A percentile compares a stretch with the other conserved stretches of the same genome.
Conservation (phyloP, 805 yeast species). For the Cyberlindnera suaveolens region DNA sequence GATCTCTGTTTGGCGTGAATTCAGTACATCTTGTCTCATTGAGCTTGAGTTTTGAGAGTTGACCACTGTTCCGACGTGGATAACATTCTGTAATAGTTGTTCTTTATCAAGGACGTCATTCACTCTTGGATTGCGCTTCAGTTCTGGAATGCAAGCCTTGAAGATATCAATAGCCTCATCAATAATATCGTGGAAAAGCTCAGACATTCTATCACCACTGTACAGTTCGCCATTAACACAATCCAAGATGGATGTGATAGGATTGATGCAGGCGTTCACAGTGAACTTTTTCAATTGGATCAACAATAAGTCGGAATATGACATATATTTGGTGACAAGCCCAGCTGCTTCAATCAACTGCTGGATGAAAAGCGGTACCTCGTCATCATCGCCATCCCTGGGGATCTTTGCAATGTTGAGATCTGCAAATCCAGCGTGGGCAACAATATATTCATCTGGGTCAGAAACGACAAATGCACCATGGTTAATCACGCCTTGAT, state of each 20-base stretch:
- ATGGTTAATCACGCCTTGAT: conserved; percentile 77
- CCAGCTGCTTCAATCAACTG: conserved; percentile 24
- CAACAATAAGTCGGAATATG: conserved; percentile 42
- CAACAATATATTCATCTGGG: conserved; percentile 23
- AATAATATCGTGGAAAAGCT: conserved; percentile 28
- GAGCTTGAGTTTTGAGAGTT: conserved; percentile 52
- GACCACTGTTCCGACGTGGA: conserved; percentile 34
- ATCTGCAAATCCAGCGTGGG: conserved; percentile 70
- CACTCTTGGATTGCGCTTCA: conserved; percentile 21
- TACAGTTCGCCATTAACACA: conserved; percentile 76
- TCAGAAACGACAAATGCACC: conserved; percentile 55
- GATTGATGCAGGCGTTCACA: conserved; percentile 79
- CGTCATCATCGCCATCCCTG: conserved; percentile 18
- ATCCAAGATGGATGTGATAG: conserved; percentile 71
- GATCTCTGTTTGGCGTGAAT: conserved; percentile 62
- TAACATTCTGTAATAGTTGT: conserved; percentile 30
- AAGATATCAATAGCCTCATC: conserved; percentile 29
- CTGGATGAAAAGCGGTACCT: conserved; percentile 18
- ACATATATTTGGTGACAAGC: conserved; percentile 26
- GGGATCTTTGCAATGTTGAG: conserved; percentile 57
- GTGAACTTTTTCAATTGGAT: conserved; percentile 72
- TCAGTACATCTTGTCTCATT: conserved; percentile 48
- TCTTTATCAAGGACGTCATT: conserved; percentile 22
- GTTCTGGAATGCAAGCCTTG: conserved; percentile 24
- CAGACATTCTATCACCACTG: conserved; percentile 35